Percentiles rank a stretch among this genome's conserved stretches.
Conservation (phyloP, 2,329 filamentous ascomycete species). For the Colletotrichum sp. region DNA sequence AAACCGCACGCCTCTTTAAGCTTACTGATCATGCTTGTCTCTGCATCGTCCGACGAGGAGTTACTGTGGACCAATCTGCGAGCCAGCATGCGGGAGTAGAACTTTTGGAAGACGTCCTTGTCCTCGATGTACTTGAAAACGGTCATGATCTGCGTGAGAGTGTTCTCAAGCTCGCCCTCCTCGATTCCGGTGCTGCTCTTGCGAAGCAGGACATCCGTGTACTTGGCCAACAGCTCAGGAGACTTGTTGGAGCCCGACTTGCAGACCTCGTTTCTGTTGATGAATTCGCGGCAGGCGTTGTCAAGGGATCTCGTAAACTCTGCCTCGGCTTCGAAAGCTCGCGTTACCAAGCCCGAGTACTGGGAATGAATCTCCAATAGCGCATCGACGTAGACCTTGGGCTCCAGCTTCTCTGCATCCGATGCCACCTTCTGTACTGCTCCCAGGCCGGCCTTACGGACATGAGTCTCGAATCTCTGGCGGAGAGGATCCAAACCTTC, state of each 20-base stretch:
- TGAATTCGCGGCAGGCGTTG: constrained; percentile 96
- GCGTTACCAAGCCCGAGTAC: constrained; percentile 89
- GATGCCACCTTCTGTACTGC: constrained; percentile 91
- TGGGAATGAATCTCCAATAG: constrained; percentile 93
- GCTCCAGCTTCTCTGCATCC: constrained; percentile 86
- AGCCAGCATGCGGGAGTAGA: constrained; percentile 96
- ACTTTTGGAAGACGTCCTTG: constrained; percentile 99
- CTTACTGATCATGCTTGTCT: constrained; percentile 99
- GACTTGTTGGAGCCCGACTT: constrained; percentile 93
- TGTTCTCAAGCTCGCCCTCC: constrained; percentile 90
- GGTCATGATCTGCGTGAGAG: constrained; percentile 93
- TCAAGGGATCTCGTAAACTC: constrained; percentile 96
- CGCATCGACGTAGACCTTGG: constrained; percentile 95
- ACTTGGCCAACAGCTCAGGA: constrained; percentile 92
- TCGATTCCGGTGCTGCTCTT: constrained; percentile 93
- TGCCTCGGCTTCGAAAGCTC: constrained; percentile 92
- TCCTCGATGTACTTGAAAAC: constrained; percentile 99
- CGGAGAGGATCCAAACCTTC: constrained; percentile 91
- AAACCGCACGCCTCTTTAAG: constrained; percentile 98
- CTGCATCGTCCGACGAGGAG: constrained; percentile 94
- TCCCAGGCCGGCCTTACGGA: constrained; percentile 84
- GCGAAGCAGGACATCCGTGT: constrained; percentile 89
- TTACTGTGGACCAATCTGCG: constrained; percentile 93
- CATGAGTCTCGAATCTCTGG: constrained; percentile 87
- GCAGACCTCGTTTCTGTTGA: constrained; percentile 97